Base-by-base conservation (phyloP, 2,329 filamentous ascomycete species). In the Cercospora sp. region DNA sequence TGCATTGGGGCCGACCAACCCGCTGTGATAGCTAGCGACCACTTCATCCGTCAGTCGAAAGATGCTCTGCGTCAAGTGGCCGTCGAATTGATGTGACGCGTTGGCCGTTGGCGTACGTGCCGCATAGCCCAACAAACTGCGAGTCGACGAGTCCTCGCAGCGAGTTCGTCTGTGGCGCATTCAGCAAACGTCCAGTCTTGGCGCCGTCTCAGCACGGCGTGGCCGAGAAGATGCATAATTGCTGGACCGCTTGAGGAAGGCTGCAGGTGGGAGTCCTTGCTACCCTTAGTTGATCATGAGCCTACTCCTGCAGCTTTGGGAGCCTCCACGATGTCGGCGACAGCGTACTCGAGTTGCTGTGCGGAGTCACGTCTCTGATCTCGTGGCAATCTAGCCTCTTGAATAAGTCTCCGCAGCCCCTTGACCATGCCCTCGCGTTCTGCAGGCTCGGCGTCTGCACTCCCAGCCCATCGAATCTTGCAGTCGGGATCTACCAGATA, bases 401-500 rank as follows among this genome's bases (percentile, higher is more conserved):
- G 82, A 60, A 92, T 79, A 64, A 95, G 78, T 72, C 87, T 86
- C 74, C 82, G 84, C 51, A 92, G 76, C 3, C 89, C 88, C 78
- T 83, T 91, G 48, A 87, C 86, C 76, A 96, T 77, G 51, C 88
- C 86, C 63, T 89, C 85, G 71, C 84, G 85, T 82, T 96, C 92
- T 18, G 86, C 86, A 0, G 85, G 85, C 69, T 88, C 84, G 57
- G 89, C 88, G 58, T 84, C 78, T 12, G 90, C 92, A 75, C 93
- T 97, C 3, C 92, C 95, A 0, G 94, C 95, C 95, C 95, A 99
- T 66, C 95, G 87, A 73, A 99, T 96, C 80, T 89, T 91, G 79
- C 93, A 97, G 71, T 94, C 85, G 70, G 89, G 85, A 78, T 99
- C 95, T 67, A 99, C 84, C 59, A 99, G 84, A 80, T 97, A 99